Percentiles rank a stretch among this genome's conserved stretches.
These are phyloP conservation scores for Sclerotinia glacialis DNA, from an alignment of 2,329 filamentous ascomycete species.

Conservation along the genomic window DNA sequence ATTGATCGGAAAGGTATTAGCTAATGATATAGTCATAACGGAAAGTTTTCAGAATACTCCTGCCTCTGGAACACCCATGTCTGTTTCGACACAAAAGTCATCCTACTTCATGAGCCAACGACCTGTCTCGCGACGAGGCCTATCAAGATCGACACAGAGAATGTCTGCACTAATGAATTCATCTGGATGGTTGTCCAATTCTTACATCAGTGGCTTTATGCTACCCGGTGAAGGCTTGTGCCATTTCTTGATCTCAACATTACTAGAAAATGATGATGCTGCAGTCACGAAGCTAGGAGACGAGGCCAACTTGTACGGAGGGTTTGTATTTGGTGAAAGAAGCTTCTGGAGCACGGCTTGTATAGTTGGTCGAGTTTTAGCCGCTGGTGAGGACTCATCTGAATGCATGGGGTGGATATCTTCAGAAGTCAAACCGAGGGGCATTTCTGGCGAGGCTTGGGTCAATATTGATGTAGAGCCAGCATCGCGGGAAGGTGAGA, in stretches of 20 bases:
- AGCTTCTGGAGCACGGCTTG: conserved; percentile 69
- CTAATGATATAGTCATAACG: conserved; percentile 37
- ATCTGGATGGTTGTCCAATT: conserved; percentile 65
- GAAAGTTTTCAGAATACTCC: conserved; percentile 33
- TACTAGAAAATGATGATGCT: conserved; percentile 62
- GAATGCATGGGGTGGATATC: conserved; percentile 70
- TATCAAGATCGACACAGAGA: conserved; percentile 29
- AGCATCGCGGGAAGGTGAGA: conserved; percentile 40
- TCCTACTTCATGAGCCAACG: conserved; percentile 37
- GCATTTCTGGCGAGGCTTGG: conserved; percentile 53
- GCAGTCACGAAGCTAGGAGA: conserved; percentile 58
- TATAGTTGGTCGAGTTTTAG: conserved; percentile 62
- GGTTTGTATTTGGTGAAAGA: conserved; percentile 61
- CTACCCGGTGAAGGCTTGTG: conserved; percentile 61
- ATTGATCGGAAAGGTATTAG: conserved; percentile 34
- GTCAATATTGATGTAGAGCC: conserved; percentile 56
- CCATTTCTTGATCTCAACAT: conserved; percentile 63
- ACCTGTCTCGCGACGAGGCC: conserved; percentile 25
- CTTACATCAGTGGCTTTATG: conserved; percentile 63
- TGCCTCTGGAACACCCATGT: conserved; percentile 34
- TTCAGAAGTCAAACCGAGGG: conserved; percentile 54
- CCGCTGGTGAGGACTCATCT: conserved; percentile 58
- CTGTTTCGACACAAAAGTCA: conserved; percentile 34
- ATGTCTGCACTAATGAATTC: conserved; percentile 57
- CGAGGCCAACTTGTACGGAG: conserved; percentile 60